A percentile compares a stretch with the other conserved stretches of the same genome.
Evolutionary conservation across 345 rosid genomes (phyloP).

Genomic region (Brassica juncea): DNA sequence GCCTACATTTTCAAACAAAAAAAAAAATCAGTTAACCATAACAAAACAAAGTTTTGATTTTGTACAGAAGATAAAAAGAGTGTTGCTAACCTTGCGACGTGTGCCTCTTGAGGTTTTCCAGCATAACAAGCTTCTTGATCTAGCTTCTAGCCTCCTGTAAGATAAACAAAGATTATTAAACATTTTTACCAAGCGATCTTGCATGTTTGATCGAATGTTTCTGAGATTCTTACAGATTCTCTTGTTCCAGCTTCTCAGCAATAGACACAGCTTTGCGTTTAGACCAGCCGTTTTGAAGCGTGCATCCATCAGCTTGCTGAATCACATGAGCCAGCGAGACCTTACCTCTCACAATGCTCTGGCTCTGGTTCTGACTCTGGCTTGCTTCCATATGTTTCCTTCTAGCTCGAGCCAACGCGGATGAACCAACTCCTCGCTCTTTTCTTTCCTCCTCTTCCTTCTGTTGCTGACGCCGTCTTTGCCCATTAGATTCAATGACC

Average conservation of each 20-base stretch:
- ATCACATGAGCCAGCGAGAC: conserved; percentile 91
- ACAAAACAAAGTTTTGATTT: not conserved
- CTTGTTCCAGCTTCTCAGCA: conserved; percentile 98
- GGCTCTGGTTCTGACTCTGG: conserved; percentile 60
- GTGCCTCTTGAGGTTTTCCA: conserved; percentile 80
- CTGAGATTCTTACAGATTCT: conserved; percentile 70
- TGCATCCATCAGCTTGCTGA: conserved; percentile 86
- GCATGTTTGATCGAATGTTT: conserved; percentile 22
- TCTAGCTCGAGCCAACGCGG: conserved; percentile 46
- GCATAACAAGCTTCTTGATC: conserved; percentile 91
- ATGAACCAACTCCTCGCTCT: conserved; percentile 28
- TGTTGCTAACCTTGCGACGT: conserved; percentile 71
- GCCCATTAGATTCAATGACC: conserved; percentile 47
- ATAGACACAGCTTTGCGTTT: conserved; percentile 88
- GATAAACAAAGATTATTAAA: not conserved
- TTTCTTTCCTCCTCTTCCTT: conserved; percentile 33
- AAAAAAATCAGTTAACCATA: not conserved
- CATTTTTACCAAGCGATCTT: not conserved
- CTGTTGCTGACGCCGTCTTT: conserved; percentile 35
- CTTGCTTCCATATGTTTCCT: conserved; percentile 57
- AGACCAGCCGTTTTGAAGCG: conserved; percentile 69
- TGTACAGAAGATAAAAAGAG: not conserved
- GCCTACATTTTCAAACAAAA: conserved; percentile 44
- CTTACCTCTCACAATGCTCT: conserved; percentile 85
- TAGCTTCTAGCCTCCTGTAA: conserved; percentile 88